Evolutionary conservation across 495 filamentous ascomycete species (phyloP).

Genomic region (Aspergillus nidulans): DNA sequence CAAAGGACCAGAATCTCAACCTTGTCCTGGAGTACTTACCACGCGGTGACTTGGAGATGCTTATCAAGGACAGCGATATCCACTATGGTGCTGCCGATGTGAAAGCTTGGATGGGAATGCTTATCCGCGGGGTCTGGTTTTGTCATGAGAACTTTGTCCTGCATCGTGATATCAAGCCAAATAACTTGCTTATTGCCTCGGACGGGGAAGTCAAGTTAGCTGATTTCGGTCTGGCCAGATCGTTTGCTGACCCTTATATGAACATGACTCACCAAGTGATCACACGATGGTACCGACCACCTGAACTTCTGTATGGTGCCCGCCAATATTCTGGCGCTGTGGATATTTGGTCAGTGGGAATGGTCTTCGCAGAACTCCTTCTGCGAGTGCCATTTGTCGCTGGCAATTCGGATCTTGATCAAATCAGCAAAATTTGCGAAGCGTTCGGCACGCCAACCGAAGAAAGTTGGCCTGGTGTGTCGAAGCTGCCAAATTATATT

Average conservation of each 20-base stretch:
- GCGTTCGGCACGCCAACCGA: conserved; percentile 89
- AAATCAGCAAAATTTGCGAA: conserved; percentile 74
- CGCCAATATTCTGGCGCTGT: conserved; percentile 85
- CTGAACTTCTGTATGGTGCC: conserved; percentile 87
- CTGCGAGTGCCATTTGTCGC: conserved; percentile 75
- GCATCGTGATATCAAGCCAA: conserved; percentile 98
- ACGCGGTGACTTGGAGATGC: conserved; percentile 83
- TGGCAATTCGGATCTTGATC: conserved; percentile 74
- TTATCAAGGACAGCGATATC: conserved; percentile 81
- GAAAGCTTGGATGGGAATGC: conserved; percentile 98
- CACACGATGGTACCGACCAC: conserved; percentile 94
- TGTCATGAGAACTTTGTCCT: conserved; percentile 93
- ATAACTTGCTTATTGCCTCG: conserved; percentile 91
- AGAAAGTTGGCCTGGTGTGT: conserved; percentile 92
- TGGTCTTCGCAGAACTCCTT: conserved; percentile 88
- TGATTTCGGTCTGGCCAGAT: conserved; percentile 92
- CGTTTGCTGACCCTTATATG: conserved; percentile 81
- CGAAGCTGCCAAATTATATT: conserved; percentile 71
- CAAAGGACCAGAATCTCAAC: conserved; percentile 90
- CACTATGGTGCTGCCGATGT: conserved; percentile 77
- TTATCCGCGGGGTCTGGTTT: conserved; percentile 88
- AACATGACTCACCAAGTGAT: conserved; percentile 93
- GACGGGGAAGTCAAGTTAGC: conserved; percentile 92
- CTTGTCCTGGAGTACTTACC: conserved; percentile 92
- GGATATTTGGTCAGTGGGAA: conserved; percentile 92